phyloP scores from a whole-genome alignment of 441 rosid genomes.

The Oxalis stricta region DNA sequence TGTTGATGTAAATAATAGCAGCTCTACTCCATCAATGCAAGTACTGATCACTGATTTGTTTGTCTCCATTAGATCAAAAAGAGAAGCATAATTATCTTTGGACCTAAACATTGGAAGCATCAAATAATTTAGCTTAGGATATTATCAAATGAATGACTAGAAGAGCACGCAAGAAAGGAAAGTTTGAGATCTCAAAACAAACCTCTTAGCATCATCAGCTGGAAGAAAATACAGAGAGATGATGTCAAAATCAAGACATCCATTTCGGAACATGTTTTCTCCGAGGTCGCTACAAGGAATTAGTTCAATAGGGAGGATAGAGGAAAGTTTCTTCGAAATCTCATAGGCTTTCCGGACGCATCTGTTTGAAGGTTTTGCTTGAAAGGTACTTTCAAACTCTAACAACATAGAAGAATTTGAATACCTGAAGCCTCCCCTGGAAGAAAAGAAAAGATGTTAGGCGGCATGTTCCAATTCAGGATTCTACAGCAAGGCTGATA shows the following conservation, averaged over 20 bases:
- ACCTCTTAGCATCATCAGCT: slow-evolving; percentile 33
- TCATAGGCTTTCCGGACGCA: slow-evolving; percentile 27
- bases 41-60: slow-evolving; percentile 26
- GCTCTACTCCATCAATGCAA: slow-evolving; percentile 30
- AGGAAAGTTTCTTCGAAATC: slow-evolving; percentile 30
- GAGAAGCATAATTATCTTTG: slow-evolving; percentile 11
- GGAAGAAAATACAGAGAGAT: slow-evolving; percentile 44
- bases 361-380: slow-evolving; percentile 32
- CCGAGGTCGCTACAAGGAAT: slow-evolving; percentile 22
- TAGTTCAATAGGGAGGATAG: slow-evolving; percentile 30
- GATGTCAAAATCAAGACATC: slow-evolving; percentile 28
- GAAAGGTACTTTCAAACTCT: slow-evolving; percentile 32
- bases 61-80: slow-evolving; percentile 26
- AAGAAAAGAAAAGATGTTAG: slow-evolving; percentile 12
- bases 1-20: slow-evolving; percentile 53
- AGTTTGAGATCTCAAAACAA: slow-evolving; percentile 7
- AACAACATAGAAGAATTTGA: slow-evolving; percentile 14
- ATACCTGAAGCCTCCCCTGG: slow-evolving; percentile 48
- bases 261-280: slow-evolving; percentile 18
- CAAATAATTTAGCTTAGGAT: not conserved
- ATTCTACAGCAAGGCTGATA: not conserved
- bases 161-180: not conserved
- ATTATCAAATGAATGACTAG: not conserved
- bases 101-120: slow-evolving; percentile 21
- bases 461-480: not conserved